Base-by-base conservation (phyloP, 768 basidiomycete genomes). In the Phanerochaete sordida region DNA sequence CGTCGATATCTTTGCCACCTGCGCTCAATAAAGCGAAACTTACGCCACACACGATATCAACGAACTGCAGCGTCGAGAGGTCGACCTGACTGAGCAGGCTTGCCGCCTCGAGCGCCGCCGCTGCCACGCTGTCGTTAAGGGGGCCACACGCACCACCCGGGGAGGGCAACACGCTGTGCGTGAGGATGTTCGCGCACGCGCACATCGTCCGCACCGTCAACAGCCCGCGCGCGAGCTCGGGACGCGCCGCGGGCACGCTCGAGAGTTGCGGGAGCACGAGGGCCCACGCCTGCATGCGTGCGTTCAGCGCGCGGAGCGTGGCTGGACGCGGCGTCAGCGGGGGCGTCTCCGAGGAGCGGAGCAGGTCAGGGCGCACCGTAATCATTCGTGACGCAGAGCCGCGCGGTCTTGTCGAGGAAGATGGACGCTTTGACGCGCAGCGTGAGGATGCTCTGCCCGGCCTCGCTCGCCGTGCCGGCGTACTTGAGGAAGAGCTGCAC, bases 341-440 rank as follows among this genome's bases (percentile, higher is more conserved):
- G 6, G 33, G n/a, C n/a, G n/a, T n/a, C n/a, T n/a, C n/a, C n/a
- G n/a, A n/a, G n/a, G n/a, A n/a, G n/a, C n/a, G n/a, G n/a, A n/a
- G n/a, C n/a, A n/a, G n/a, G n/a, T n/a, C n/a, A n/a, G 24, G 23
- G n/a, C 48, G 60, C 58, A 74, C 73, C 64, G 31, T 66, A 67
- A 43, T 66, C 60, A 64, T 72, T 72, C 24, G 73, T 72, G 30
- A 69, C 80, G 4, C 79, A 77, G 13, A 89, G 70, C 47, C 81
- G 79, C 5, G 81, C 75, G 13, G 86, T 81, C 24, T 80, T 76
- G 65, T 86, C 85, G 57, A 86, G 81, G 46, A 88, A 71, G 24
- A 84, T 78, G 5, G 81, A 76, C 1, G 85, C 84, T 62, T 86
- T 85, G 56, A 76, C 77, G 48, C 76, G 72, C 64, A 83, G 67